Base-by-base conservation (phyloP, 1,284 basidiomycete species). In the Ceraceosorus guamensis region DNA sequence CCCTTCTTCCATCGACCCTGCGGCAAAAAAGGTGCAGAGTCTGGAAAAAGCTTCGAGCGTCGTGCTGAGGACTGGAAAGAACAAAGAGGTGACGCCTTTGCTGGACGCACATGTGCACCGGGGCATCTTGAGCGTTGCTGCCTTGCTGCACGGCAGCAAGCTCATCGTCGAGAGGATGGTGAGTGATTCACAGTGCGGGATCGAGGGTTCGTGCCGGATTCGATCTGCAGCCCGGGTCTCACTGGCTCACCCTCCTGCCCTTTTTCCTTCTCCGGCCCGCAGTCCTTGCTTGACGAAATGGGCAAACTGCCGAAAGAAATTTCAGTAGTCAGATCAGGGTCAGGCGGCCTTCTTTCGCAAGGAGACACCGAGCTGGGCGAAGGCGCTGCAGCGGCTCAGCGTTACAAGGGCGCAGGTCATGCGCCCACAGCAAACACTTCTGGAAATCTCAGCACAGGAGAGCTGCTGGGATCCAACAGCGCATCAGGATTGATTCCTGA, bases 41-140 rank as follows among this genome's bases (percentile, higher is more conserved):
- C 50, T 51, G 34, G 39, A 41, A 16, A 11, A 16, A 11, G 39
- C 16, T 16, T 41, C 39, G 39, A 11, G 11, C 39, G 39, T 41
- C 39, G 16, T 16, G 39, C 39, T 41, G 11, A 41, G 16, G 39
- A 16, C 39, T 11, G 16, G 39, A 11, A 41, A 41, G 39, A 41
- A 41, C 11, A 57, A 56, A 8, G 79, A 75, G 60, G 83, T 80
- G 0, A 84, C 85, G 3, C 82, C 65, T 41, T 73, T 59, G 37
- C 70, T 68, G 34, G 57, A 44, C 14, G 56, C 48, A 18, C 67
- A 68, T 4, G 44, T 67, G 24, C 78, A 77, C 10, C 80, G 78
- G 50, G 77, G 77, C 6, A 72, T 71, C 0, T 79, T 79, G 63
- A 78, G 80, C 50, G 82, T 79, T 2, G 84, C 84, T 3, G 75